Evolutionary conservation across 352 stramenopile genomes (phyloP), one percentile per base, ranked within the genome.

Genomic region (Phytophthora meadii): DNA sequence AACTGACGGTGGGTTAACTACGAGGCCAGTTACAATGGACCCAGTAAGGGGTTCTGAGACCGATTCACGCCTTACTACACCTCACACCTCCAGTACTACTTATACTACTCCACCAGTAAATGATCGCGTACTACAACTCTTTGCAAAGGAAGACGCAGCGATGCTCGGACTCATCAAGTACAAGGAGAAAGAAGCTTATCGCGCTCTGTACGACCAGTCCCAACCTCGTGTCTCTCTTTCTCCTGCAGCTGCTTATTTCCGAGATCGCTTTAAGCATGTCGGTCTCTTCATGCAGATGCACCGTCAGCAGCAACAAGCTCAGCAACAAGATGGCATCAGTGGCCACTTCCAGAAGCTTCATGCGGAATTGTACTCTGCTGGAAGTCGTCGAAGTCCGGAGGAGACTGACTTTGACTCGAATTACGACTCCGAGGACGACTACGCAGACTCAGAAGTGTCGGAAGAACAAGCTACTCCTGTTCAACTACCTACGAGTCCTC

Each of bases 231-330:
- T 77, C 15, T 68, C 61, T 5, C 54, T 93, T n/a, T 89, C 77
- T 3, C 77, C 77, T 4, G 61, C 77, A 1, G 78, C 78, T 0
- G 67, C 74, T 45, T 76, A 85, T 12, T 86, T 92, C 47, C 84
- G 84, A 15, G 78, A 88, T 17, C 76, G 82, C 0, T 89, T 90
- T 70, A 92, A 90, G 50, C 80, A 89, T 61, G 63, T 92, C 8
- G 68, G 67, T 14, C 9, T 79, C 24, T 65, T 90, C 22, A 65
- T 79, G 42, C 70, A 89, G 39, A 63, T 79, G 55, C 74, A 88
- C 53, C 56, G 57, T 30, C 58, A 65, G 12, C 27, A 69, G 14
- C 54, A 75, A 11, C 62, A 70, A 61, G 19, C n/a, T 6, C 63
- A 61, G 14, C 65, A 81, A 42, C 37, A 42, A 15, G 62, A 80